Evolutionary conservation across 179 eudicot genomes (phyloP).

Genomic region (Nepenthes alata): DNA sequence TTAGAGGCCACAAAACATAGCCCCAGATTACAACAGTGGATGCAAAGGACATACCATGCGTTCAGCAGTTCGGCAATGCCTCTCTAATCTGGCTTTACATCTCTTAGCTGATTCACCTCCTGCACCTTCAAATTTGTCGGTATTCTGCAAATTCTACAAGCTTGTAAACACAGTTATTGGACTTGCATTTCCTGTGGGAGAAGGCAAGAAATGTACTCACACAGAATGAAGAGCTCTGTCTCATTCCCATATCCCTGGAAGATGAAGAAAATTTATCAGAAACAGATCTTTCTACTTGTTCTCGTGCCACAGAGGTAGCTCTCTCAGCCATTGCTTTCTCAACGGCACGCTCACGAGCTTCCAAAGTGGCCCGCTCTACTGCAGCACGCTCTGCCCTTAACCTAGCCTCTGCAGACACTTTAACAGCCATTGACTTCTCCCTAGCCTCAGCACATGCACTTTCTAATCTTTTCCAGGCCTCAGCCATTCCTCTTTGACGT

Average conservation of each 20-base stretch:
- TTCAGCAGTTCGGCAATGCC: constrained; percentile 82
- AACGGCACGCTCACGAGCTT: constrained; percentile 87
- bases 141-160: constrained; percentile 17
- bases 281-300: constrained; percentile 32
- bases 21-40: not conserved
- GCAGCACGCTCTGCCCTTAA: constrained; percentile 83
- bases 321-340: constrained; percentile 79
- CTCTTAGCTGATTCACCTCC: constrained; percentile 64
- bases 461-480: constrained; percentile 70
- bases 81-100: constrained; percentile 75
- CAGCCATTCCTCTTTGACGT: constrained; percentile 71
- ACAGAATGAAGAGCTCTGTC: constrained; percentile 33
- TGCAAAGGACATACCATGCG: constrained; percentile 60
- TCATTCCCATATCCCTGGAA: constrained; percentile 22
- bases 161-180: not conserved
- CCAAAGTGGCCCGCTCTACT: constrained; percentile 77
- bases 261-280: constrained; percentile 34
- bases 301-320: constrained; percentile 35
- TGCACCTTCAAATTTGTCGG: constrained; percentile 32
- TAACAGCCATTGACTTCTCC: constrained; percentile 36
- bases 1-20: not conserved
- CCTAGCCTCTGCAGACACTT: constrained; percentile 47
- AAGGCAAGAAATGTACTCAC: constrained; percentile 19
- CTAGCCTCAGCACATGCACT: constrained; percentile 47
- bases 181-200: not conserved